Evolutionary conservation across 2,329 filamentous ascomycete species (phyloP).

Genomic region (Ascochyta koolunga): DNA sequence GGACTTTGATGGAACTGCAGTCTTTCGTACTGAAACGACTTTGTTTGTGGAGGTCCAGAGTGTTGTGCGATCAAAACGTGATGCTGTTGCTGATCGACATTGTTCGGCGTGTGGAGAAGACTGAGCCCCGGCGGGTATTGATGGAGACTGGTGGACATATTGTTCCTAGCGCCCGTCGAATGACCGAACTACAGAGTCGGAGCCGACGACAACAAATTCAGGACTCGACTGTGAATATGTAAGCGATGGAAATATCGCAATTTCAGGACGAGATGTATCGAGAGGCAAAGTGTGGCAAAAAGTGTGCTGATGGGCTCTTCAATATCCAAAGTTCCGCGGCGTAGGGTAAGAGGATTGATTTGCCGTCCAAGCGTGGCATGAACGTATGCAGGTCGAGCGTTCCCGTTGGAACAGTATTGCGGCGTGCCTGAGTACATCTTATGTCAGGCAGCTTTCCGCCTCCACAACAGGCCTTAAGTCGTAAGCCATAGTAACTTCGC

Average conservation of each 20-base stretch:
- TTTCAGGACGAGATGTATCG: background rate
- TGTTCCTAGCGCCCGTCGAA: slow-evolving; percentile 41
- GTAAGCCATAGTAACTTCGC: slow-evolving; percentile 42
- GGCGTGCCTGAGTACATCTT: slow-evolving; percentile 47
- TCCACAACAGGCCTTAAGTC: slow-evolving; percentile 36
- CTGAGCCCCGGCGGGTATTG: slow-evolving; percentile 46
- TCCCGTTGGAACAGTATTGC: slow-evolving; percentile 34
- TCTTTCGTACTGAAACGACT: slow-evolving; percentile 71
- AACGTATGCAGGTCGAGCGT: slow-evolving; percentile 40
- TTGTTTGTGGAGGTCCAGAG: slow-evolving; percentile 23
- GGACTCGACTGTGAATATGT: slow-evolving; percentile 15
- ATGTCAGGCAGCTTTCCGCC: slow-evolving; percentile 41
- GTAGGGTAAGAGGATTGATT: slow-evolving; percentile 34
- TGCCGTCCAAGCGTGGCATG: slow-evolving; percentile 37
- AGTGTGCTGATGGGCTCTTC: slow-evolving; percentile 16
- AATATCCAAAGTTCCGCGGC: slow-evolving; percentile 27
- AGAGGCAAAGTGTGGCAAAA: slow-evolving; percentile 13
- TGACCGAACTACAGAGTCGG: slow-evolving; percentile 39
- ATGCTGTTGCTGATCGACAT: slow-evolving; percentile 62
- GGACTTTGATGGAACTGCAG: slow-evolving; percentile 60
- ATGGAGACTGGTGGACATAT: slow-evolving; percentile 49
- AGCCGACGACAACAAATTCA: slow-evolving; percentile 23
- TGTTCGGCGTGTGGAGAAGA: slow-evolving; percentile 58
- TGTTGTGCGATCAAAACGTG: slow-evolving; percentile 48
- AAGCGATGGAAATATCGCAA: slow-evolving; percentile 3